Conservation (phyloP, 2,329 filamentous ascomycete genomes). For the Coniochaeta sp. region DNA sequence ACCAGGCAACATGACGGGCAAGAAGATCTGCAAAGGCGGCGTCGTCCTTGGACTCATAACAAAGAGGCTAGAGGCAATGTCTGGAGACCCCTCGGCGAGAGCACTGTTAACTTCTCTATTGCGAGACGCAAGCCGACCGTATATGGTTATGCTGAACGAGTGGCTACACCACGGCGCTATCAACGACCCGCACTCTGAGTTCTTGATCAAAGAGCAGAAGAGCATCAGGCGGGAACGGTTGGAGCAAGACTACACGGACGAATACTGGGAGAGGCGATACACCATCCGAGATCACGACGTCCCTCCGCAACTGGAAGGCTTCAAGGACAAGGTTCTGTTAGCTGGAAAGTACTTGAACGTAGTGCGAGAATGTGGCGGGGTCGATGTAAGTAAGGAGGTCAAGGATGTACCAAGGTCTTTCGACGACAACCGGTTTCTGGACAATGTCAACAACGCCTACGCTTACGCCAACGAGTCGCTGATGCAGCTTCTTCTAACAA, state of each 20-base stretch:
- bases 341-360: constrained; percentile 98
- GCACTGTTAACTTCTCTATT: constrained; percentile 74
- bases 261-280: constrained; percentile 98
- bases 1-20: constrained; percentile 69
- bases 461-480: constrained; percentile 92
- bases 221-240: constrained; percentile 86
- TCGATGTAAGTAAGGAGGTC: constrained; percentile 84
- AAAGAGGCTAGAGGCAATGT: constrained; percentile 77
- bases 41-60: constrained; percentile 86
- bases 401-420: constrained; percentile 87
- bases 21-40: constrained; percentile 95
- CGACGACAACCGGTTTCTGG: constrained; percentile 83
- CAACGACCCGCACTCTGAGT: constrained; percentile 88
- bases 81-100: constrained; percentile 84
- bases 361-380: constrained; percentile 91
- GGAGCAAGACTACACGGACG: constrained; percentile 95
- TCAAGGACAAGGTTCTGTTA: constrained; percentile 90
- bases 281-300: constrained; percentile 88
- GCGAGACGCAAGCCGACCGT: constrained; percentile 82
- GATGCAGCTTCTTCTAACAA: constrained; percentile 83
- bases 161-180: constrained; percentile 97
- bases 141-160: constrained; percentile 97
- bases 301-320: constrained; percentile 80
- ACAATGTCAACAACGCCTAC: constrained; percentile 94
- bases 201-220: constrained; percentile 91